Base-by-base conservation (phyloP, 1,284 basidiomycete species). In the Ustilago nuda region DNA sequence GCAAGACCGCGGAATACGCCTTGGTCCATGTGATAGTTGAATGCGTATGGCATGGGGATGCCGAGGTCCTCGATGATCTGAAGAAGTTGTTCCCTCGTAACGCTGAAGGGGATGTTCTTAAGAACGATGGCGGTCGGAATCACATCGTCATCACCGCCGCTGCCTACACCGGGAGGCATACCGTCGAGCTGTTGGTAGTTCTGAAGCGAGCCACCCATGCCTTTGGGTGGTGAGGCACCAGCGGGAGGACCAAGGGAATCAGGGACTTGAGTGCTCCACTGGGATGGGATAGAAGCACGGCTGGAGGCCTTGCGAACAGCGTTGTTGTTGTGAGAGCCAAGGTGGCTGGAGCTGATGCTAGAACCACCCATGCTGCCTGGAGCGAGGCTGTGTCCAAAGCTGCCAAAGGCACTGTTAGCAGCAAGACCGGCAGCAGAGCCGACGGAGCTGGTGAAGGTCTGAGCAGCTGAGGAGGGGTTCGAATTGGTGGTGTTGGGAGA, bases 111-210 rank as follows among this genome's bases (percentile, higher is more conserved):
- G 87, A 98, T 99, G 89, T 98, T 98, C 61, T 99, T 99, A 88
- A 99, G 97, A 84, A 99, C 96, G 84, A 99, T 98, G 62, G 97
- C 96, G 17, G 96, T 99, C 61, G 96, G 96, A 87, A 99, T 99
- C 86, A 98, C 90, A 86, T 98, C 95, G 86, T 98, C 95, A 79
- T 94, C 94, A 27, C 55, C 61, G n/a, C 48, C 48, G n/a, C 13
- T 17, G 30, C 6, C 37, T 8, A 12, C 36, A 39, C 36, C 19
- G 11, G 39, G 36, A n/a, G 19, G 15, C 27, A 15, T 12, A 13
- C 27, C n/a, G 12, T 50, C 53, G 8, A 50, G 52, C 27, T 64
- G 63, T 3, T 58, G 59, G 11, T 70, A 65, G 1, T 60, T 36
- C 32, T 53, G 66, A 23, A 73, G 53, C 12, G 61, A 43, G 35